Conservation (phyloP, 257 asterid species). For the Solanum piurae region DNA sequence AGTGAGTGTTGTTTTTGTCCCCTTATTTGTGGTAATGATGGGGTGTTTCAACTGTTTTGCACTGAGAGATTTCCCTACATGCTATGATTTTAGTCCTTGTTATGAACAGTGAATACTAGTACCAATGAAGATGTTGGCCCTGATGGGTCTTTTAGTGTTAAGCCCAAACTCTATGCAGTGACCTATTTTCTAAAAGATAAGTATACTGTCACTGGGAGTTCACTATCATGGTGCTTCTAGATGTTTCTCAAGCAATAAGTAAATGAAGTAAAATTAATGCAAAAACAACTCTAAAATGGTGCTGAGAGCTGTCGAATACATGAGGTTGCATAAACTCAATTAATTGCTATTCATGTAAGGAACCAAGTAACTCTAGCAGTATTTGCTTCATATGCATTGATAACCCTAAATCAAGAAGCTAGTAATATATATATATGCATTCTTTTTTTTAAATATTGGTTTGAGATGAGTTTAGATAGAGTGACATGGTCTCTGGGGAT, state of each 20-base stretch:
- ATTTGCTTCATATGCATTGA: neutral
- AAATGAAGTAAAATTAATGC: neutral
- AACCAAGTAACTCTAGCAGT: neutral
- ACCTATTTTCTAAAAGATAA: neutral
- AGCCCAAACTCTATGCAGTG: neutral
- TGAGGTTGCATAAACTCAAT: neutral
- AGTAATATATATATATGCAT: neutral
- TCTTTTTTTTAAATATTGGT: neutral
- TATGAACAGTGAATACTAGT: neutral
- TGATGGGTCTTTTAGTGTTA: neutral
- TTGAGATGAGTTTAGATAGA: neutral
- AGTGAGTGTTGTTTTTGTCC: neutral
- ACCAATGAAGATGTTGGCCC: neutral
- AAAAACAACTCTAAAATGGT: neutral
- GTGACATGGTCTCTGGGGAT: neutral
- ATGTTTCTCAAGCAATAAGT: neutral
- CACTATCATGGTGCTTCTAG: neutral
- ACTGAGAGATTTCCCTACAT: neutral
- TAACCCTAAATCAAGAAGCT: neutral
- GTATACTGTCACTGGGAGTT: neutral
- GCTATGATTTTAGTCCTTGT: neutral
- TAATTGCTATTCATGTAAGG: neutral
- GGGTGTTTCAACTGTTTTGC: neutral
- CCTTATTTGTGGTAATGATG: neutral
- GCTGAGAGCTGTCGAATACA: neutral